These are phyloP conservation scores for Pseudomonodictys pantanalensis DNA, from an alignment of 495 filamentous ascomycete genomes.

Conservation along the genomic window DNA sequence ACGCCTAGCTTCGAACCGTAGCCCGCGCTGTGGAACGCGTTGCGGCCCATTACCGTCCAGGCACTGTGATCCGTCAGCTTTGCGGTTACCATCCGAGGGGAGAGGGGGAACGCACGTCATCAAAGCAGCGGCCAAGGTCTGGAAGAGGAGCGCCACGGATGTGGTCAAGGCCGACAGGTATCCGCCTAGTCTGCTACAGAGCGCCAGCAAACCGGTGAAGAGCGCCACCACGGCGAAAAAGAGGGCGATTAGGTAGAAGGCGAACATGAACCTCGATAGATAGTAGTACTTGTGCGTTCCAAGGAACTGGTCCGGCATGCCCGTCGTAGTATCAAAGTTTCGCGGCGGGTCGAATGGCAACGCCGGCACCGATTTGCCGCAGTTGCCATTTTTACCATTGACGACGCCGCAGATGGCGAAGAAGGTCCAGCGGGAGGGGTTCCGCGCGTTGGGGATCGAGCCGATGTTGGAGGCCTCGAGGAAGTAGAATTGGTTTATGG, in stretches of 20 bases:
- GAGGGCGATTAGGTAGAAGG: constrained; percentile 66
- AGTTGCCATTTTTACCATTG: constrained; percentile 55
- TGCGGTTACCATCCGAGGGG: not conserved
- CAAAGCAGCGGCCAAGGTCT: constrained; percentile 58
- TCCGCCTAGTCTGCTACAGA: constrained; percentile 59
- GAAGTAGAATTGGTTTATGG: constrained; percentile 76
- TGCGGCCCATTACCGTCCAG: constrained; percentile 72
- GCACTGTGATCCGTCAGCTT: constrained; percentile 48
- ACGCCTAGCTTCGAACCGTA: constrained; percentile 60
- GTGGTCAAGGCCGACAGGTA: constrained; percentile 57
- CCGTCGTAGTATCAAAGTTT: constrained; percentile 59
- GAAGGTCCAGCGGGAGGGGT: constrained; percentile 79
- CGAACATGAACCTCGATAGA: constrained; percentile 66
- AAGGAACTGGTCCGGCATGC: constrained; percentile 56
- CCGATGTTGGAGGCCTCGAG: constrained; percentile 68
- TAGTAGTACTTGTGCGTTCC: constrained; percentile 61
- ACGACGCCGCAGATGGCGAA: constrained; percentile 66
- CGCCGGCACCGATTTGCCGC: constrained; percentile 54
- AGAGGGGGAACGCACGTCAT: constrained; percentile 62
- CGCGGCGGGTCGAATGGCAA: constrained; percentile 64
- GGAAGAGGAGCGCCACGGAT: constrained; percentile 59
- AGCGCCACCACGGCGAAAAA: constrained; percentile 63
- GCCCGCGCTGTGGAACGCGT: constrained; percentile 60
- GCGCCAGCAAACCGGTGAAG: constrained; percentile 59
- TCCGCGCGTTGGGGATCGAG: constrained; percentile 61